Percentiles rank a stretch among this genome's conserved stretches.
Conservation (phyloP, 331 rosid genomes). For the Malus hybrid region DNA sequence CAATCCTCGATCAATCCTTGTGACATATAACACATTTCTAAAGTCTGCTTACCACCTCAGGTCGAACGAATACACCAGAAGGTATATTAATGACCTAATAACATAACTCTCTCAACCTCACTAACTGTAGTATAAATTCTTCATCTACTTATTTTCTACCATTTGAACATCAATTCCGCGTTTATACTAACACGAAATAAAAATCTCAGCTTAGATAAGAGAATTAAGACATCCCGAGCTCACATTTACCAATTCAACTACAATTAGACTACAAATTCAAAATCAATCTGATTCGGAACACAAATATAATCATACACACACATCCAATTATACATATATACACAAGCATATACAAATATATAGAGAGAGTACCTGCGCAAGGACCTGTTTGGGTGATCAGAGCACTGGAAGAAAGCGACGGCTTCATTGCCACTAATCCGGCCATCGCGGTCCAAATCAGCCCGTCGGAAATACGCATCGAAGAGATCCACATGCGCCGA, state of each 20-base stretch:
- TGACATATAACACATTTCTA: background rate
- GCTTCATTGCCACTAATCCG: conserved; percentile 93
- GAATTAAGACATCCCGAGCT: too few species aligned
- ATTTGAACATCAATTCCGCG: too few species aligned
- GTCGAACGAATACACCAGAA: too few species aligned
- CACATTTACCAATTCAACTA: background rate
- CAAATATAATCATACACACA: background rate
- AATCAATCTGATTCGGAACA: too few species aligned
- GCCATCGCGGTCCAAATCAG: conserved; percentile 35
- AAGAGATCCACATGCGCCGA: too few species aligned
- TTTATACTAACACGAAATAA: background rate
- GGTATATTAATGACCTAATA: background rate
- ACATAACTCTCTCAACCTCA: too few species aligned
- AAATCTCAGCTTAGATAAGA: background rate
- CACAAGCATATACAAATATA: background rate
- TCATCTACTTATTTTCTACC: too few species aligned
- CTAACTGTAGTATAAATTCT: too few species aligned
- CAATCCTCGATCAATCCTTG: too few species aligned
- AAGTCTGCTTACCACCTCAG: background rate
- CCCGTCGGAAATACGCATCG: too few species aligned
- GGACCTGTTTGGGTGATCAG: conserved; percentile 79
- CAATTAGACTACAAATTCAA: background rate
- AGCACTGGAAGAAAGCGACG: conserved; percentile 86
- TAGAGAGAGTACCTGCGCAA: conserved; percentile 60
- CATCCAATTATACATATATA: background rate